A percentile compares a stretch with the other conserved stretches of the same genome.
Conservation (phyloP, 1,139 yeast genomes). For the Debaryomyces subglobosus region DNA sequence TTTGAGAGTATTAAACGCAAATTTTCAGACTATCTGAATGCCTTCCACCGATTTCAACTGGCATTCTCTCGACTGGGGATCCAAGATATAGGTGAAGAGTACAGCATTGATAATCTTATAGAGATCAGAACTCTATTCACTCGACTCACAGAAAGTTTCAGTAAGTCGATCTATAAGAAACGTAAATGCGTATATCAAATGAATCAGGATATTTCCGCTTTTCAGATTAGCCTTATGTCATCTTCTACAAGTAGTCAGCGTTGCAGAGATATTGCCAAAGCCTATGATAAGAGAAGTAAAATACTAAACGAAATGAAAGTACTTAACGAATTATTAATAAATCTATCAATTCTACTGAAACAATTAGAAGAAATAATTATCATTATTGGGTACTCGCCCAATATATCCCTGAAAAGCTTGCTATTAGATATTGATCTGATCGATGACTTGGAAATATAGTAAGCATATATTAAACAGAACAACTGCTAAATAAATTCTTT, state of each 20-base stretch:
- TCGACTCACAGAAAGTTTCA: slow-evolving; percentile 11
- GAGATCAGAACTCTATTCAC: slow-evolving; percentile 9
- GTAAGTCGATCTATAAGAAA: slow-evolving; percentile 9
- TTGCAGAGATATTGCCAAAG: slow-evolving; percentile 4
- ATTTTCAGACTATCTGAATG: slow-evolving; percentile 1
- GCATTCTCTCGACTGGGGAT: neutral
- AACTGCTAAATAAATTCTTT: neutral
- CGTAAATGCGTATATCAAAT: slow-evolving; percentile 1
- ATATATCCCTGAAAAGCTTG: neutral
- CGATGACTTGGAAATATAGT: neutral
- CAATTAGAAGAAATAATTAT: slow-evolving; percentile 6
- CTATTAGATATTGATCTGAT: neutral
- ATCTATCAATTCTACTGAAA: slow-evolving; percentile 5
- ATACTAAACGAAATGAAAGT: slow-evolving; percentile 6
- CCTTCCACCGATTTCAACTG: neutral
- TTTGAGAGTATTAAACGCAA: neutral
- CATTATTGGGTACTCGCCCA: slow-evolving; percentile 1
- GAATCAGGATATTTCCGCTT: slow-evolving; percentile 5
- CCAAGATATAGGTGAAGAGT: slow-evolving; percentile 3
- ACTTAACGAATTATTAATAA: slow-evolving; percentile 7
- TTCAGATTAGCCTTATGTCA: neutral
- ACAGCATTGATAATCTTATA: slow-evolving; percentile 5
- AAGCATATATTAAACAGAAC: too few relatives aligned
- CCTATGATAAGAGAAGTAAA: slow-evolving; percentile 7
- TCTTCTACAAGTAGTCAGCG: neutral